Evolutionary conservation across 441 rosid species (phyloP).

Genomic region (Brassica hybrid): DNA sequence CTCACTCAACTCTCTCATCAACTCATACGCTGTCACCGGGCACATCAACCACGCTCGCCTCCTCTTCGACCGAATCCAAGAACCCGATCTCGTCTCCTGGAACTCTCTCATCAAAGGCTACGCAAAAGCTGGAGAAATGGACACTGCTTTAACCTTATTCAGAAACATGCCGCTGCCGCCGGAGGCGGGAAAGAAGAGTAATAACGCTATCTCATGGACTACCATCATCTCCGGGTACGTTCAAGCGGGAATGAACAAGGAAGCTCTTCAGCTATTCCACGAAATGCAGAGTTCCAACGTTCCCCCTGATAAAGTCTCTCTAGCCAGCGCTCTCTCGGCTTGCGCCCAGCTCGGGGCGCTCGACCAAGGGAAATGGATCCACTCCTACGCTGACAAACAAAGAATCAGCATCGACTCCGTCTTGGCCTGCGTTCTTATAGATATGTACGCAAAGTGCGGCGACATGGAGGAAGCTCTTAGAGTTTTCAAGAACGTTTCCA

Average conservation of each 20-base stretch:
- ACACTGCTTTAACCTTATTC: constrained; percentile 46
- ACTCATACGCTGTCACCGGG: constrained; percentile 45
- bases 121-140: constrained; percentile 52
- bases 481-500: constrained; percentile 40
- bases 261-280: constrained; percentile 58
- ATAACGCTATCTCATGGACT: constrained; percentile 61
- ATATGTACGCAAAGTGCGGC: constrained; percentile 70
- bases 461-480: constrained; percentile 54
- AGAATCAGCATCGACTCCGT: constrained; percentile 44
- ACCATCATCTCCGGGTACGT: constrained; percentile 61
- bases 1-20: constrained; percentile 54
- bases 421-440: constrained; percentile 55
- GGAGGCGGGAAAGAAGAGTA: not conserved
- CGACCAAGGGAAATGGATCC: constrained; percentile 74
- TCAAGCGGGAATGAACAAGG: constrained; percentile 53
- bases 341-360: constrained; percentile 67
- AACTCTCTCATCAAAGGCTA: constrained; percentile 65
- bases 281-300: constrained; percentile 62
- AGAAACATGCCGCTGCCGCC: constrained; percentile 30
- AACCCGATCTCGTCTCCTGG: constrained; percentile 59
- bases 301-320: constrained; percentile 54
- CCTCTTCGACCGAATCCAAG: constrained; percentile 48
- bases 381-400: constrained; percentile 41
- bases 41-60: constrained; percentile 44
- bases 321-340: constrained; percentile 59